Evolutionary conservation across 768 basidiomycete species (phyloP), one percentile per base, ranked within the genome.

Genomic region (Lactifluus hygrophoroides): DNA sequence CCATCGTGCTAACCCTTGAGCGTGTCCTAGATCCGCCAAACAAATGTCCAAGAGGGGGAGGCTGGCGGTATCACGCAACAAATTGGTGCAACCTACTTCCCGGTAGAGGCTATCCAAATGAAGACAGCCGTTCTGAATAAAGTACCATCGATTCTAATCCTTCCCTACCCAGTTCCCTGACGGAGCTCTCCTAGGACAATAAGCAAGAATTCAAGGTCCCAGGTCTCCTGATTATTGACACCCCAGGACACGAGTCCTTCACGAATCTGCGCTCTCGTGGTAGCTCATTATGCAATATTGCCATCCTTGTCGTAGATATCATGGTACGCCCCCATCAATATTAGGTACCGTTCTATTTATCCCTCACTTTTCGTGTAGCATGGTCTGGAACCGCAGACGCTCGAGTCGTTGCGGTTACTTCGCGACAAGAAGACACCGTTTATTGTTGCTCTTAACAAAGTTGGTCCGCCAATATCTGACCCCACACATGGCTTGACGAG

Each of bases 51-150:
- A 73, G 96, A 97, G 70, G 96, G 96, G 54, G 96, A 99, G 81
- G 96, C 96, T 3, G 96, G 96, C 64, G 96, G 96, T 75, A 99
- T 99, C 71, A 99, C 96, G 0, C 96, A 98, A 72, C 96, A 99
- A 71, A 99, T 99, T 64, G 96, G 96, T 78, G 96, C 96, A 21
- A 98, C 96, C 0, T 99, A 94, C 77, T 98, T 99, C 84, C 96
- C 96, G 35, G 86, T 88, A 32, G 89, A 92, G 5, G 94, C 95
- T 7, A 96, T 99, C 72, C 83, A 85, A 73, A 81, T 81, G 40
- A 98, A 98, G 79, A 98, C 96, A 6, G 77, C 77, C 14, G 94
- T 97, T n/a, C 74, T 98, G 75, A 95, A 97, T 74, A 87, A 80
- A 72, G 91, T 85, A 63, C 54, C 71, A 25, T 46, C 66, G 32